Base-by-base conservation (phyloP, 495 filamentous ascomycete species). In the Elaphomyces granulatus region DNA sequence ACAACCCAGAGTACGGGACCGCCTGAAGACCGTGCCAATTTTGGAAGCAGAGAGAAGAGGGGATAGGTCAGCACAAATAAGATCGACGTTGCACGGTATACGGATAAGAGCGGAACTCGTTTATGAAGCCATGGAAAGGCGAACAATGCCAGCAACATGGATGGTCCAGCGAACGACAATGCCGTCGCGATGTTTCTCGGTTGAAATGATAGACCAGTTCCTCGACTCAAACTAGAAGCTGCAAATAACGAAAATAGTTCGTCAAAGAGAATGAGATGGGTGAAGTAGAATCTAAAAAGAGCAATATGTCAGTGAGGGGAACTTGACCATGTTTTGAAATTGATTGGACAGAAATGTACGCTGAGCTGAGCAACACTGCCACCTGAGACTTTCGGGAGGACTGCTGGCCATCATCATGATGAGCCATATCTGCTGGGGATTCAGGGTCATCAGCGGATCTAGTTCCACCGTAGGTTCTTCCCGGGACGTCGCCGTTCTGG, bases 181-280 rank as follows among this genome's bases (percentile, higher is more conserved):
- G 34, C 34, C 16, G 8, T 16, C 2, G 34, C 34, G 2, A 36
- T 16, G 7, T 36, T 3, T 16, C 34, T 16, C 21, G 34, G 34
- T 10, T 20, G 34, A 16, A 36, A 36, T 15, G 34, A 36, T 20
- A 36, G 21, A 10, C 34, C 34, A 10, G 34, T 36, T 12, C 34
- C 34, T 8, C 21, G 34, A 10, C 16, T 36, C 2, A 36, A 10
- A 15, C 34, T 36, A 3, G 34, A 36, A 19, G 34, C 34, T 3
- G 34, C 34, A 12, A 36, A 36, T 36, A 36, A 15, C 12, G 34
- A 36, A 20, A 36, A 36, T 19, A 36, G n/a, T 19, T 36, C 34
- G 21, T 36, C 34, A 12, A 36, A 36, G 21, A 36, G 34, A 15
- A 36, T 36, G 16, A 36, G 16, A 20, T 36, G 34, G n/a, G 34